phyloP scores from a whole-genome alignment of 2,329 filamentous ascomycete species.

The Daldinia sp. region DNA sequence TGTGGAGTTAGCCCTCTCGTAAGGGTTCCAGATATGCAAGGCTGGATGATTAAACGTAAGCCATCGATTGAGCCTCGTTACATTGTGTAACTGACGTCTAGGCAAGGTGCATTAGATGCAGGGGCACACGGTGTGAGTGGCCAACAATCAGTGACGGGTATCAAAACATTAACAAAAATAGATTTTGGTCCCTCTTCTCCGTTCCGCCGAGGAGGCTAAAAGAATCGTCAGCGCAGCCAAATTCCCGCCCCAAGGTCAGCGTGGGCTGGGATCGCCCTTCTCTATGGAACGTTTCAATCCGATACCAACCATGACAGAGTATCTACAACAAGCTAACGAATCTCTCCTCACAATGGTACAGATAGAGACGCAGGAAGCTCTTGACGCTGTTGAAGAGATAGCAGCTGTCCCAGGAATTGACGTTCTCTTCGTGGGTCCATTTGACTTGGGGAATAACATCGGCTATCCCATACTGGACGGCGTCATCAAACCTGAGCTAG shows the following conservation, averaged over 20 bases:
- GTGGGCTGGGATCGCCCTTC: constrained; percentile 69
- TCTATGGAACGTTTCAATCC: constrained; percentile 63
- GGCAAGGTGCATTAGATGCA: constrained; percentile 65
- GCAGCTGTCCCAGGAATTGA: constrained; percentile 71
- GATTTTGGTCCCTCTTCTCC: constrained; percentile 66
- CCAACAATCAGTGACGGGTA: not conserved
- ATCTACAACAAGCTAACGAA: constrained; percentile 68
- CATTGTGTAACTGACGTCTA: constrained; percentile 38
- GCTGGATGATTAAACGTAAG: constrained; percentile 68
- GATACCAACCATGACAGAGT: constrained; percentile 64
- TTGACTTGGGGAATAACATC: constrained; percentile 74
- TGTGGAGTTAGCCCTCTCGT: constrained; percentile 67
- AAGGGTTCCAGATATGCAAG: constrained; percentile 68
- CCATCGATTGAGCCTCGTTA: not conserved
- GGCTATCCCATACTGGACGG: constrained; percentile 71
- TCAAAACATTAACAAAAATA: constrained; percentile 41
- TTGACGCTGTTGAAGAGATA: constrained; percentile 71
- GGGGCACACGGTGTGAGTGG: constrained; percentile 67
- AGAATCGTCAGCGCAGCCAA: constrained; percentile 65
- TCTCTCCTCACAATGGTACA: constrained; percentile 74
- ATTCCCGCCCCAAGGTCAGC: constrained; percentile 66
- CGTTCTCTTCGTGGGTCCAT: constrained; percentile 74
- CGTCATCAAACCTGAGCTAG: constrained; percentile 68
- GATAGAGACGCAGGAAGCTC: constrained; percentile 74
- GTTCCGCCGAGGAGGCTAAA: constrained; percentile 65